Evolutionary conservation across 805 yeast genomes (phyloP).

Genomic region (Teunomyces pallodes): DNA sequence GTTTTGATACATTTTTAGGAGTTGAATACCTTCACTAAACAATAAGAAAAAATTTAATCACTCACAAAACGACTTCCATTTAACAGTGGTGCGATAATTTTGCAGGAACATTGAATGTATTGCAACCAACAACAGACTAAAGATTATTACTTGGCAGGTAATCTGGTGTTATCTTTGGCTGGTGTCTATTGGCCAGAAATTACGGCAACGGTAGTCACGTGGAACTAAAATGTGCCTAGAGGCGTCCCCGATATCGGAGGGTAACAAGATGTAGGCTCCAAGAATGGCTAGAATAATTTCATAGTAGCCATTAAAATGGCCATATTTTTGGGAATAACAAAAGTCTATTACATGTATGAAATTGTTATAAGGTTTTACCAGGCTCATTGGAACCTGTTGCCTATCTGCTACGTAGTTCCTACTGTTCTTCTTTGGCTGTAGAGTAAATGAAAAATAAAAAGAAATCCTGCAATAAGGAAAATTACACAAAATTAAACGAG

Average conservation of each 20-base stretch:
- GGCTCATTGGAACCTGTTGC: too few species aligned
- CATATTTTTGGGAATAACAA: background rate
- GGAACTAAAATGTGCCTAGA: background rate
- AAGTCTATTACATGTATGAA: background rate
- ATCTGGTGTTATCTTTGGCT: background rate
- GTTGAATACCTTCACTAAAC: too few species aligned
- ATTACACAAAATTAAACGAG: slow-evolving; percentile 7
- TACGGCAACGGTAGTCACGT: background rate
- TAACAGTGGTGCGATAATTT: too few species aligned
- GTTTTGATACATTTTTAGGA: too few species aligned
- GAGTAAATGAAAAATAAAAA: background rate
- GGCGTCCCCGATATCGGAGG: background rate
- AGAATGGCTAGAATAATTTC: background rate
- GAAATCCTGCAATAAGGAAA: background rate
- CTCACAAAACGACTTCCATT: too few species aligned
- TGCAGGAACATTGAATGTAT: too few species aligned
- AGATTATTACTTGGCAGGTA: too few species aligned
- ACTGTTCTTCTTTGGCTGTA: too few species aligned
- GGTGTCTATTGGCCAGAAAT: background rate
- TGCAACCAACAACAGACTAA: too few species aligned
- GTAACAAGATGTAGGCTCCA: too few species aligned
- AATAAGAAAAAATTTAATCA: too few species aligned
- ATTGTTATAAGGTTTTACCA: background rate
- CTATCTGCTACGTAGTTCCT: too few species aligned
- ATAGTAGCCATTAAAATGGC: background rate